Evolutionary conservation across 163 green algal species (phyloP).

Genomic region (Scenedesmus sp.): DNA sequence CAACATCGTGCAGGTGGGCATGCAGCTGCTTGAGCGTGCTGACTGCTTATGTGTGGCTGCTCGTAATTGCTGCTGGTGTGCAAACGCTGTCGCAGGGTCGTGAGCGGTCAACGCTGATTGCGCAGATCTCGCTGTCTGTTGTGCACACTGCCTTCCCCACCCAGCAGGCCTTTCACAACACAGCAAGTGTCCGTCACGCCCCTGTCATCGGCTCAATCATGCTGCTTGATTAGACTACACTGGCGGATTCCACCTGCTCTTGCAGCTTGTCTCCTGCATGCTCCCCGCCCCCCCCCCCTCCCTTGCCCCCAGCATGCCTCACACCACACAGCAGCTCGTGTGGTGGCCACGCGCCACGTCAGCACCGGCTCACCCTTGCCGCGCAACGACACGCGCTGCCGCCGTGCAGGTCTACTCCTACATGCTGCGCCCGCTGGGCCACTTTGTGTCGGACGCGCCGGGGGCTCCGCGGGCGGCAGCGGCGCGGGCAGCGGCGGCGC

Average conservation of each 20-base stretch:
- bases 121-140: not conserved
- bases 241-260: not conserved
- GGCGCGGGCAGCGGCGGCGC: not conserved
- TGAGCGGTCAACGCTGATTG: too few relatives aligned
- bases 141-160: not conserved
- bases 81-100: not conserved
- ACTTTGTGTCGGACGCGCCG: not conserved
- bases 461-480: not conserved
- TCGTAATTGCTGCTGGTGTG: not conserved
- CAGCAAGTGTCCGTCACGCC: too few relatives aligned
- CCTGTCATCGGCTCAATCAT: too few relatives aligned
- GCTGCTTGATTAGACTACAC: too few relatives aligned
- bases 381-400: not conserved
- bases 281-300: not conserved
- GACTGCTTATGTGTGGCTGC: not conserved
- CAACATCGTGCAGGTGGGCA: constrained; percentile 50
- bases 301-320: not conserved
- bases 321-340: not conserved
- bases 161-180: too few relatives aligned
- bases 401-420: constrained; percentile 44
- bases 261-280: constrained; percentile 6
- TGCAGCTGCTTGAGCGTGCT: not conserved
- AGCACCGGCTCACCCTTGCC: not conserved
- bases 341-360: not conserved
- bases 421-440: constrained; percentile 14